Base-by-base conservation (phyloP, 129 eudicot genomes). In the Flaveria trinervia region DNA sequence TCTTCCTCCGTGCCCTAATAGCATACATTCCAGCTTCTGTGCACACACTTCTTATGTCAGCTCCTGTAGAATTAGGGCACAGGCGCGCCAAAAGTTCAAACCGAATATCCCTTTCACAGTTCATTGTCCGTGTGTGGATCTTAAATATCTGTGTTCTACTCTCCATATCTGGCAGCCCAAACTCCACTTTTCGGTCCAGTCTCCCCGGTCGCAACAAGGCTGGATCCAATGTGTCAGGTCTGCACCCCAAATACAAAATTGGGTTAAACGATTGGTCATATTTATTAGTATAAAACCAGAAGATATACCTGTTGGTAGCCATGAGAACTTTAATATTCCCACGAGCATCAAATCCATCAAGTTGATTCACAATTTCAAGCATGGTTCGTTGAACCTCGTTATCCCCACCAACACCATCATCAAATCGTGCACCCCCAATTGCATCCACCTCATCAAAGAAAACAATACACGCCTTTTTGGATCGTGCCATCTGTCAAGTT, bases 11-110 rank as follows among this genome's bases (percentile, higher is more conserved):
- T 25, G 98, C 98, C 16, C 98, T 79, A 56, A 93, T 90, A 2
- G 98, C 98, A 71, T 85, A 93, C 98, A 93, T 93, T 48, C 98
- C 98, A 18, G 98, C 98, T 72, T 90, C 96, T 1, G 98, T 93
- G 76, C 98, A 93, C 70, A 45, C 50, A 45, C 50, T 45, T 45
- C 50, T 45, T 45, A 22, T 89, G 65, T 91, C 98, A 33, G 97
- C 98, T 15, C 98, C 98, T 89, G 80, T 69, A 78, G 41, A 45
- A 11, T 45, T 45, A 45, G 98, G 98, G 88, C 98, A 93, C 28
- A 93, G 93, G 36, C 96, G 96, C 33, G 98, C 96, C 50, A 45
- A 9, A 45, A 45, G 50, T 45, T 45, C 50, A 45, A 45, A 45
- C 50, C 50, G 50, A 45, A 45, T 45, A 11, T 93, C 98, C 69